Evolutionary conservation across 1,284 basidiomycete genomes (phyloP).

Genomic region (Jaminaea rosea): DNA sequence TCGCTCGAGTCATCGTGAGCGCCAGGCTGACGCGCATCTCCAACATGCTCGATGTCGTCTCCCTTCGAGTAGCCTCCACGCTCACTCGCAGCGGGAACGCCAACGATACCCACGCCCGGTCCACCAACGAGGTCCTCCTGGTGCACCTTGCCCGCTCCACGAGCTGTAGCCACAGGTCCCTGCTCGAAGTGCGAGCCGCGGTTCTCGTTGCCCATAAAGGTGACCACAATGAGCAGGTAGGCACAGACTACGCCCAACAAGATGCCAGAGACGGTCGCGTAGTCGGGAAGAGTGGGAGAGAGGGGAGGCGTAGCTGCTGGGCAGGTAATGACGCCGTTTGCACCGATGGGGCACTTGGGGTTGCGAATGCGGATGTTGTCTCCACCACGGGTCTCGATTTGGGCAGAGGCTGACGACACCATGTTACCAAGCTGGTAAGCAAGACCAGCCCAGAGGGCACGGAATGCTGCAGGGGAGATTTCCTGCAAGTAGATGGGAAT

Average conservation of each 20-base stretch:
- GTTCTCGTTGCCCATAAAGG: conserved; percentile 7
- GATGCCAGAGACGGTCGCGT: conserved; percentile 78
- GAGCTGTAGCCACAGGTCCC: conserved; percentile 6
- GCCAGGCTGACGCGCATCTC: too few relatives aligned
- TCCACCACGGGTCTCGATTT: conserved; percentile 74
- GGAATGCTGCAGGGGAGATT: conserved; percentile 81
- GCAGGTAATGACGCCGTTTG: conserved; percentile 2
- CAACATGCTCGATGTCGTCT: background rate
- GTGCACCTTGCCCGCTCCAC: conserved; percentile 3
- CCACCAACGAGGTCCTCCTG: conserved; percentile 3
- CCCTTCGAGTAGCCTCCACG: too few relatives aligned
- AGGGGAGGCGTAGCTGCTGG: background rate
- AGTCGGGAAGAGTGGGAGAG: conserved; percentile 46
- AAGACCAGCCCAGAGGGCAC: conserved; percentile 83
- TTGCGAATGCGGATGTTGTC: conserved; percentile 33
- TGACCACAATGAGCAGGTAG: conserved; percentile 31
- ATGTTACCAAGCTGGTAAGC: conserved; percentile 70
- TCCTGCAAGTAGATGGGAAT: conserved; percentile 82
- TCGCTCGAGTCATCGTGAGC: too few relatives aligned
- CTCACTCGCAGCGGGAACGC: too few relatives aligned
- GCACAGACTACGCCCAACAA: conserved; percentile 59
- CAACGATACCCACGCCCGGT: background rate
- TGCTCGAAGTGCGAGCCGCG: conserved; percentile 6
- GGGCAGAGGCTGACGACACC: conserved; percentile 75
- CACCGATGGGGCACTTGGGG: conserved; percentile 17